Percentiles rank a stretch among this genome's conserved stretches.
phyloP scores from a whole-genome alignment of 192 early-diverging fungal genomes.

The Coemansia guatemalensis region DNA sequence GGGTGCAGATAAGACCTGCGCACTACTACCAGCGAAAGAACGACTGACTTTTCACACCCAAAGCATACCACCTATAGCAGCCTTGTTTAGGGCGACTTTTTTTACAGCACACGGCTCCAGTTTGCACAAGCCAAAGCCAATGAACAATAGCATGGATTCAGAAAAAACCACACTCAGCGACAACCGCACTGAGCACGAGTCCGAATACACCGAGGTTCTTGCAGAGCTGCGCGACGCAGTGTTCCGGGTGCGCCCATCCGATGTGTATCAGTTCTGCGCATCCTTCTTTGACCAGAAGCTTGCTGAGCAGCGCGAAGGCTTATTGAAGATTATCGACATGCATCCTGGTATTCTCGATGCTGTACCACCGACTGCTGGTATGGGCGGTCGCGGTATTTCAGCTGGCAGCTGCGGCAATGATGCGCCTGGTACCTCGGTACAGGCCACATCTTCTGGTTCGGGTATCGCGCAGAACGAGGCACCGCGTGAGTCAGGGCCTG shows the following conservation, averaged over 20 bases:
- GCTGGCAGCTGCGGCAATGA: constrained; percentile 1
- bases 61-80: constrained; percentile 3
- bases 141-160: constrained; percentile 33
- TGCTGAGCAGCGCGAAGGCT: constrained; percentile 67
- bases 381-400: constrained; percentile 8
- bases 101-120: background rate
- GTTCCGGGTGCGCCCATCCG: constrained; percentile 72
- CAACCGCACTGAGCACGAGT: constrained; percentile 42
- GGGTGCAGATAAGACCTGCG: background rate
- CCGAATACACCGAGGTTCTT: constrained; percentile 64
- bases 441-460: constrained; percentile 2
- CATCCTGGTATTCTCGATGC: constrained; percentile 42
- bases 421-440: background rate
- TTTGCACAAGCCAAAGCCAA: background rate
- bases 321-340: constrained; percentile 50
- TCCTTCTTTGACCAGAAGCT: constrained; percentile 87
- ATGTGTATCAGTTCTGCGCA: constrained; percentile 92
- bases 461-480: constrained; percentile 27
- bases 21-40: background rate
- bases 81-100: background rate
- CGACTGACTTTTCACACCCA: background rate
- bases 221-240: constrained; percentile 83
- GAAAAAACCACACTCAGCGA: constrained; percentile 51
- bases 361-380: constrained; percentile 5
- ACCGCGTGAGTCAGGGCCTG: constrained; percentile 47